Evolutionary conservation across 768 basidiomycete genomes (phyloP).

Genomic region (Amanita polypyramis): DNA sequence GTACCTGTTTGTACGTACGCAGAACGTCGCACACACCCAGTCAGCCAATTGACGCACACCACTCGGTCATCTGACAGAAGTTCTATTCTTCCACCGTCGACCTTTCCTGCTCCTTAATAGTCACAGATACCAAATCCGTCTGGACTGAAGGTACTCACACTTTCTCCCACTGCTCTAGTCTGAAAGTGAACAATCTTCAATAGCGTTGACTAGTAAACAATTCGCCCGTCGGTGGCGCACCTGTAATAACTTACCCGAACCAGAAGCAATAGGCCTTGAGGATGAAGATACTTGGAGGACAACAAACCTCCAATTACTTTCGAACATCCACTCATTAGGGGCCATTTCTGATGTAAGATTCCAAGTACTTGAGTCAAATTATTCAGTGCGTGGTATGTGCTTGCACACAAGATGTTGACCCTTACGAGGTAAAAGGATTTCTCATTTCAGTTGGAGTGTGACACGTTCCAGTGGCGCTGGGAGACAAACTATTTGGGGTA

Average conservation of each 20-base stretch:
- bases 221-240: conserved; percentile 63
- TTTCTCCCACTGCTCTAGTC: not conserved
- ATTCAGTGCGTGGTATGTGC: conserved; percentile 35
- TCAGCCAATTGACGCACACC: not conserved
- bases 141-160: conserved; percentile 59
- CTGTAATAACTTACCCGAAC: conserved; percentile 34
- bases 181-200: not conserved
- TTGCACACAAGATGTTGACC: not conserved
- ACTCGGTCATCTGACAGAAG: conserved; percentile 36
- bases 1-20: conserved; percentile 60
- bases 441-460: conserved; percentile 48
- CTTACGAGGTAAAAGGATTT: conserved; percentile 39
- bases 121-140: conserved; percentile 66
- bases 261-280: conserved; percentile 18
- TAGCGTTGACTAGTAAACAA: conserved; percentile 46
- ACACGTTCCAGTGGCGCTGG: conserved; percentile 71
- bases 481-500: conserved; percentile 58
- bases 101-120: conserved; percentile 45
- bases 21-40: not conserved
- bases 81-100: conserved; percentile 47
- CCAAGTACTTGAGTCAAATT: conserved; percentile 45
- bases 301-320: conserved; percentile 40
- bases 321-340: conserved; percentile 52
- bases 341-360: conserved; percentile 47
- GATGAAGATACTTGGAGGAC: conserved; percentile 59